Evolutionary conservation across 441 rosid species (phyloP).

Genomic region (Pelargonium cotyledonis): DNA sequence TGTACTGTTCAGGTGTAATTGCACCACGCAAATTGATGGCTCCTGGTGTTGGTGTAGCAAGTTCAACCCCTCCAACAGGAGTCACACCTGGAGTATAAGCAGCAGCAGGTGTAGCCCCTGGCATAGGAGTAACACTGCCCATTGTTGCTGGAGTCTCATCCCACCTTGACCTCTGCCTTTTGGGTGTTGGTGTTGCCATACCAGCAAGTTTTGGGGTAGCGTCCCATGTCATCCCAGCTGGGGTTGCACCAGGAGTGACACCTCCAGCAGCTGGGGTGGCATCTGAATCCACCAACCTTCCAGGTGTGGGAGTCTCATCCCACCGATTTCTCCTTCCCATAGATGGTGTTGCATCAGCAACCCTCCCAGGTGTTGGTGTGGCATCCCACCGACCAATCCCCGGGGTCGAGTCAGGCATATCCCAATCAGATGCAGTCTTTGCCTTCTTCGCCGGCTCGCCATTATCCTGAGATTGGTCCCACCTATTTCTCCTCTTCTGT

Average conservation of each 20-base stretch:
- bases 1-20: constrained; percentile 80
- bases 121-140: constrained; percentile 92
- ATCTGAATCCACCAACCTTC: constrained; percentile 77
- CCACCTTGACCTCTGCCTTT: constrained; percentile 92
- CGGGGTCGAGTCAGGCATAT: constrained; percentile 74
- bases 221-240: constrained; percentile 90
- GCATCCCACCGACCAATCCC: constrained; percentile 97
- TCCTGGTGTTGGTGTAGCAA: constrained; percentile 86
- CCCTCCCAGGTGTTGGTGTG: constrained; percentile 86
- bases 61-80: constrained; percentile 73
- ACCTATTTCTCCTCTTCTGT: constrained; percentile 80
- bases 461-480: constrained; percentile 81
- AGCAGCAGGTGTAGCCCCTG: constrained; percentile 76
- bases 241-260: constrained; percentile 86
- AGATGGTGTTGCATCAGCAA: constrained; percentile 72
- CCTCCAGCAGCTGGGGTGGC: constrained; percentile 75
- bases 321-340: constrained; percentile 75
- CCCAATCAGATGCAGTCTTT: constrained; percentile 79
- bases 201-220: constrained; percentile 72
- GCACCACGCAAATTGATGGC: constrained; percentile 57
- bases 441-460: constrained; percentile 50
- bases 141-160: constrained; percentile 96
- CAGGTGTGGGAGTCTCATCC: constrained; percentile 97
- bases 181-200: constrained; percentile 80
- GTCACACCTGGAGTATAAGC: constrained; percentile 82